Evolutionary conservation across 306 rosid species (phyloP), one percentile per base, ranked within the genome.

Genomic region (Casuarina equisetifolia): DNA sequence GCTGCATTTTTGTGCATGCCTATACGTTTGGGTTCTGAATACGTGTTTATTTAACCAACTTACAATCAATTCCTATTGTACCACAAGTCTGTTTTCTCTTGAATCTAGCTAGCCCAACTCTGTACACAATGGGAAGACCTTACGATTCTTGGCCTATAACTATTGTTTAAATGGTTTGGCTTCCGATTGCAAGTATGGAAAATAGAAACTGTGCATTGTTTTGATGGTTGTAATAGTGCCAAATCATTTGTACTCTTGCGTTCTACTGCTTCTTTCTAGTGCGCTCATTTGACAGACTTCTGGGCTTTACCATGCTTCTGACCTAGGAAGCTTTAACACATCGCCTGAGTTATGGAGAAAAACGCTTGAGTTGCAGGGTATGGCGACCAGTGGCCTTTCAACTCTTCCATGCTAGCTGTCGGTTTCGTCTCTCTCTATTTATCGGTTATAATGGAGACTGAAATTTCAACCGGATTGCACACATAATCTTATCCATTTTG

Each of bases 21-120:
- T 10, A 66, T 12, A 69, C 55, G 70, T 20, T 4, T 55, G n/a
- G 11, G 43, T 61, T 61, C 1, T 38, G 68, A 10, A 35, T 35
- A 35, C 16, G 7, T 61, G 68, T 8, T 15, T 32, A 3, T 77
- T 70, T 6, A 53, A 61, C 54, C 19, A 57, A 54, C 7, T 70
- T 32, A 38, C 39, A 55, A 70, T 74, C 49, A 61, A 38, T 48
- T 43, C 45, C 16, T 12, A 32, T 6, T 66, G 40, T 46, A 19
- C 67, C 25, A 51, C 39, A 19, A 3, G 72, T 40, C 36, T 20
- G 35, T 38, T 72, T 59, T 45, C 58, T 72, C 11, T 76, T 55
- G 44, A 38, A 68, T 38, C 69, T 52, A 25, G 66, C 38, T 39
- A 44, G 71, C 61, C 54, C 45, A 43, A 64, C 59, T 62, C 75